Evolutionary conservation across 1,139 yeast genomes (phyloP).

Genomic region (Kluyveromyces sp.): DNA sequence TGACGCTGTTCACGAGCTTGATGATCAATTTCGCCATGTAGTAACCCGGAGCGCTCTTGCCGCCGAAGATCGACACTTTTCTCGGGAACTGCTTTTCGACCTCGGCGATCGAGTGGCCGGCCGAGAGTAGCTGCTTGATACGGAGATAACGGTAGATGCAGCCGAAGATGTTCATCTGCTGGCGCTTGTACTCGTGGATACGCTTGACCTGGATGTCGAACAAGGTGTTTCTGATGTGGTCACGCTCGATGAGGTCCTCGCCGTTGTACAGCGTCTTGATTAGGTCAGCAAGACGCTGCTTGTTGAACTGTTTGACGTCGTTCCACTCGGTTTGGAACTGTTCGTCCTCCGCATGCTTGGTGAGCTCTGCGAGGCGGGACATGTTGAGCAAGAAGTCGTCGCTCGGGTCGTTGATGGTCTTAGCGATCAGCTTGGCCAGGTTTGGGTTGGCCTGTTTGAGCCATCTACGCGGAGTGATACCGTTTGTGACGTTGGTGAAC

Average conservation of each 20-base stretch:
- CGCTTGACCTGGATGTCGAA: slow-evolving; percentile 93
- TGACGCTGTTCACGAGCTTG: slow-evolving; percentile 75
- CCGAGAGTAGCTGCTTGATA: slow-evolving; percentile 61
- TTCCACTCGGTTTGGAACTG: slow-evolving; percentile 69
- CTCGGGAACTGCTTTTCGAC: slow-evolving; percentile 60
- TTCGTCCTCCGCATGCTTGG: slow-evolving; percentile 58
- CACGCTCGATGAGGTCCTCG: slow-evolving; percentile 51
- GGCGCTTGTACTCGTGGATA: slow-evolving; percentile 93
- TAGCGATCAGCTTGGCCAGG: slow-evolving; percentile 63
- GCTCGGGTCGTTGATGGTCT: slow-evolving; percentile 52
- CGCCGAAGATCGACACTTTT: slow-evolving; percentile 80
- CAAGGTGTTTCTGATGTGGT: slow-evolving; percentile 49
- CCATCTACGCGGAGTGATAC: slow-evolving; percentile 97
- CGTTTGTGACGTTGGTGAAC: slow-evolving; percentile 89
- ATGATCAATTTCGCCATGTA: slow-evolving; percentile 90
- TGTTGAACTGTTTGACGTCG: slow-evolving; percentile 62
- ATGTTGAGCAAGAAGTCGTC: slow-evolving; percentile 66
- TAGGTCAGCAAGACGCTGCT: slow-evolving; percentile 60
- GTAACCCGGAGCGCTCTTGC: slow-evolving; percentile 96
- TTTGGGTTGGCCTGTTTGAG: slow-evolving; percentile 86
- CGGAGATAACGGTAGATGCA: slow-evolving; percentile 75
- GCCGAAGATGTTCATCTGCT: slow-evolving; percentile 86
- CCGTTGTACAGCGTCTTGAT: slow-evolving; percentile 58
- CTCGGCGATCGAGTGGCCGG: slow-evolving; percentile 38
- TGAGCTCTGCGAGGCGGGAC: slow-evolving; percentile 60